Base-by-base conservation (phyloP, 345 rosid species). In the Lagerstroemia speciosa region DNA sequence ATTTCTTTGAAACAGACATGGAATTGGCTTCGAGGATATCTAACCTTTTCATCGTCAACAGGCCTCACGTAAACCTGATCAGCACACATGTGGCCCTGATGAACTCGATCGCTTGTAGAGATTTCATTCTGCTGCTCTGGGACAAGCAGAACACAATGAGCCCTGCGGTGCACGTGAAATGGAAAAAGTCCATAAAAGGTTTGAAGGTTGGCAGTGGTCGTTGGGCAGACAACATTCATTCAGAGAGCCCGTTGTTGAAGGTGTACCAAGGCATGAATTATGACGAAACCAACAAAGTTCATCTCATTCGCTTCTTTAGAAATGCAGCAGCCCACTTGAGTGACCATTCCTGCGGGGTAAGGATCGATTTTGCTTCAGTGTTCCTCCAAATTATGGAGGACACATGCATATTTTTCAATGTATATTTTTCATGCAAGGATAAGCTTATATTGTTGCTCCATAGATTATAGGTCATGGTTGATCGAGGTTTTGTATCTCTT, bases 51-150 rank as follows among this genome's bases (percentile, higher is more conserved):
- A n/a, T 41, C 46, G 9, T 41, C 36, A 32, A 31, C 40, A 62
- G 65, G 24, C 65, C 12, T 3, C 26, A 16, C 4, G 19, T 31
- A n/a, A 5, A 62, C 65, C 33, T 62, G 40, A 31, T 32, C 65
- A 62, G 40, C 24, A 37, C 16, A 31, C 65, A 62, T 32, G 65
- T 62, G 40, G 65, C 65, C 40, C 33, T 62, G 38, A 31, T 62
- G 38, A 62, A 16, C n/a, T 17, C 24, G 40, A 31, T 0, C 10
- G 4, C 0, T 29, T 32, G 36, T 41, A 62, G 65, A 62, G 12
- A 19, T 6, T 16, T 62, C n/a, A 14, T 15, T n/a, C 32, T 62
- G 65, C 4, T 0, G 9, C 65, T 62, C 7, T 19, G 40, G 40
- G 65, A 62, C 65, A 62, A 14, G 65, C 32, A 62, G 41, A 62